These are phyloP conservation scores for Coemansia sp. DNA, from an alignment of 192 early-diverging fungal genomes.

Conservation along the genomic window DNA sequence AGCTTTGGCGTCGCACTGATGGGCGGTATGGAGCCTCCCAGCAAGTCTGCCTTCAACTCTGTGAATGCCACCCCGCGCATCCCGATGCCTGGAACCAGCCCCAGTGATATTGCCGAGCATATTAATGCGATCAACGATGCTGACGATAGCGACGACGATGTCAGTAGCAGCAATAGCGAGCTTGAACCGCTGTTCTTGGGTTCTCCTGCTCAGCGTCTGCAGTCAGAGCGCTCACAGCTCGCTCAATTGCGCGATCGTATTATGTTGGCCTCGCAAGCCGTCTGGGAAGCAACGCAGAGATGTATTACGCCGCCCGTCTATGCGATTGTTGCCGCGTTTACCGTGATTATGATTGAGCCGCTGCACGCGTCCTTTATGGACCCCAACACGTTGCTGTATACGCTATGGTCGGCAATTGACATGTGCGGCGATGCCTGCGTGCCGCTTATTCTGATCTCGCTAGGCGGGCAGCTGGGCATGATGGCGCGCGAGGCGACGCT, in stretches of 20 bases:
- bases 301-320: slow-evolving; percentile 74
- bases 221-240: background rate
- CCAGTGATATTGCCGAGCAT: background rate
- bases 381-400: slow-evolving; percentile 59
- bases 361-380: slow-evolving; percentile 68
- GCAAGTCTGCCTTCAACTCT: slow-evolving; percentile 39
- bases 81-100: slow-evolving; percentile 12
- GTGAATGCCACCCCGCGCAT: slow-evolving; percentile 39
- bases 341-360: slow-evolving; percentile 69
- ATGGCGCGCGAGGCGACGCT: slow-evolving; percentile 29
- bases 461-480: slow-evolving; percentile 71
- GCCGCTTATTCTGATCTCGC: slow-evolving; percentile 75
- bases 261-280: background rate
- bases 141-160: background rate
- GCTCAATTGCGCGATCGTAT: background rate
- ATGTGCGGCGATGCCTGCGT: slow-evolving; percentile 78
- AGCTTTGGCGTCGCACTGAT: slow-evolving; percentile 73
- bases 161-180: slow-evolving; percentile 20
- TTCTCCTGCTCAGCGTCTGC: slow-evolving; percentile 21
- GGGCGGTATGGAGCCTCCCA: slow-evolving; percentile 43
- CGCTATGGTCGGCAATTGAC: slow-evolving; percentile 70
- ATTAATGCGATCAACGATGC: background rate
- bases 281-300: slow-evolving; percentile 22
- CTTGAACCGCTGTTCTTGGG: slow-evolving; percentile 45
- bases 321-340: slow-evolving; percentile 68